phyloP scores from a whole-genome alignment of 768 basidiomycete genomes.

The Krasilnikovozyma curviuscula region DNA sequence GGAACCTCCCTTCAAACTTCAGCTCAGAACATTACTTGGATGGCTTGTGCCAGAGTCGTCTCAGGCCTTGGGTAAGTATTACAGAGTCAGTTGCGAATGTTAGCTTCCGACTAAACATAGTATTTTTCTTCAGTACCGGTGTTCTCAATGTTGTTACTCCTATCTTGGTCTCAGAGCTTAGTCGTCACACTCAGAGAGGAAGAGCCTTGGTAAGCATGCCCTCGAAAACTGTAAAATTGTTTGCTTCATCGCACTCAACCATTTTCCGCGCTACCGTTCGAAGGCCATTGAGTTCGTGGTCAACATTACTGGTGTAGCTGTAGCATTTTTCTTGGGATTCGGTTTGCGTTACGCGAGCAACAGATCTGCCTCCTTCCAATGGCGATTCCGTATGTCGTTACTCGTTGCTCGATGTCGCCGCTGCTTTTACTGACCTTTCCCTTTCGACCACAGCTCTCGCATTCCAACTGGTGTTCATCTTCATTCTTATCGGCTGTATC shows the following conservation, averaged over 20 bases:
- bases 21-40: slow-evolving; percentile 15
- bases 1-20: slow-evolving; percentile 17
- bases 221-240: no score
- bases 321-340: neutral
- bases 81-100: neutral
- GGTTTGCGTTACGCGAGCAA: slow-evolving; percentile 6
- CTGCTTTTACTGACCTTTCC: no score
- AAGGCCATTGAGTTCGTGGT: no score
- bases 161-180: no score
- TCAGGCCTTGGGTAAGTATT: no score
- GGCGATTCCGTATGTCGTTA: slow-evolving; percentile 16
- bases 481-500: slow-evolving; percentile 10
- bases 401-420: no score
- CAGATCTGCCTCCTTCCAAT: slow-evolving; percentile 10
- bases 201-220: no score
- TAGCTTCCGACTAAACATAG: neutral
- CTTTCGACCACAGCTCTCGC: no score
- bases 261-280: no score
- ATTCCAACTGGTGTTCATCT: slow-evolving; percentile 17
- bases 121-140: slow-evolving; percentile 16
- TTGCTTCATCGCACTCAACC: no score
- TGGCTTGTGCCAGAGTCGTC: neutral
- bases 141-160: slow-evolving; percentile 19
- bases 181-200: no score
- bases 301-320: no score